A percentile compares a stretch with the other conserved stretches of the same genome.
Conservation (phyloP, 2,329 filamentous ascomycete species). For the Aureobasidium lini region DNA sequence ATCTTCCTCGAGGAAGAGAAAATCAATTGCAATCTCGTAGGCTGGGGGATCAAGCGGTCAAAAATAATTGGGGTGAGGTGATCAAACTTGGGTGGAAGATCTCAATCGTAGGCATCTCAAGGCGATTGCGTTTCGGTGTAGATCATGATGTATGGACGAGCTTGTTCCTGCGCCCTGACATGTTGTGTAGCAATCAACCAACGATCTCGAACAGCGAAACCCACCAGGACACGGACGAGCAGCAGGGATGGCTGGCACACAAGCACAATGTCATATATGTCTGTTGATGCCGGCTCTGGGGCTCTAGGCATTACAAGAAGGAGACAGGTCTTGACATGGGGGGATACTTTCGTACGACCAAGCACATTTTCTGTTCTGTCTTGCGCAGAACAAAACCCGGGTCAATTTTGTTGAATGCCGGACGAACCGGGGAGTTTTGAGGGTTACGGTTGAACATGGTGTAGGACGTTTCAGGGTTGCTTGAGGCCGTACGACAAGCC, state of each 20-base stretch:
- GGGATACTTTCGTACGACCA: neutral
- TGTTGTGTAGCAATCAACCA: conserved; percentile 13
- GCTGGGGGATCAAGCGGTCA: neutral
- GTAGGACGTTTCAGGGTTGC: conserved; percentile 10
- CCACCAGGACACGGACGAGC: neutral
- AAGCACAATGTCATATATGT: conserved; percentile 4
- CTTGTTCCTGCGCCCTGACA: conserved; percentile 8
- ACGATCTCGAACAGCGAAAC: neutral
- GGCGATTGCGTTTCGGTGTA: conserved; percentile 6
- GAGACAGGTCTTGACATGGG: neutral
- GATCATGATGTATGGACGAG: conserved; percentile 9
- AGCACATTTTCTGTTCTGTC: conserved; percentile 1
- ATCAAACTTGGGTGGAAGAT: neutral
- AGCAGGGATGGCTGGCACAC: conserved; percentile 4
- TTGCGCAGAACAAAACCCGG: neutral
- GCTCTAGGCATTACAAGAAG: neutral
- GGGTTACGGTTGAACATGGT: neutral
- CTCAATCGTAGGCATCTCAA: neutral
- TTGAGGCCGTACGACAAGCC: conserved; percentile 3
- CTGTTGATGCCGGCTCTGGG: neutral
- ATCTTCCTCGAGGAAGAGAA: neutral
- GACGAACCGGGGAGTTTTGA: neutral
- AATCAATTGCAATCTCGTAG: neutral
- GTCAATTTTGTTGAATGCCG: neutral
- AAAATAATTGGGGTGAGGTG: neutral